Conservation (phyloP, 2,329 filamentous ascomycete species). For the Arthroderma sp. region DNA sequence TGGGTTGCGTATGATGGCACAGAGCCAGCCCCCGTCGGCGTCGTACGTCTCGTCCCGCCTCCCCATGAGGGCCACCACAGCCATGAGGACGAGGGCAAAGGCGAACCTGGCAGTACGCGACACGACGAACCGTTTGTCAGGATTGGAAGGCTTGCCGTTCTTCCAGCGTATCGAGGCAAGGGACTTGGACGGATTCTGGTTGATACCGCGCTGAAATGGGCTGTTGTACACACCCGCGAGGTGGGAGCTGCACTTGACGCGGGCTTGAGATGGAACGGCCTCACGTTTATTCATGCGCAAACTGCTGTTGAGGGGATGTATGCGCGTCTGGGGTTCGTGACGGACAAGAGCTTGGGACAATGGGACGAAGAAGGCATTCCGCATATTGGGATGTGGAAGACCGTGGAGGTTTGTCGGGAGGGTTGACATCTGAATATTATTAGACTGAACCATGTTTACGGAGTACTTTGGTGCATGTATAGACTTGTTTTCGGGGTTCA, state of each 20-base stretch:
- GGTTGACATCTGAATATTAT: too few species aligned
- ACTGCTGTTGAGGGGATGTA: conserved; percentile 53
- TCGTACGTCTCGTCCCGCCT: conserved; percentile 69
- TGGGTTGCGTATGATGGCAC: conserved; percentile 64
- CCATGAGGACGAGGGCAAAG: background rate
- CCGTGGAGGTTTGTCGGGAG: conserved; percentile 21
- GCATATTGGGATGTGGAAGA: conserved; percentile 73
- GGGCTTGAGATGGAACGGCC: conserved; percentile 51
- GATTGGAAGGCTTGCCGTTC: background rate
- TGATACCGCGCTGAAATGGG: conserved; percentile 56
- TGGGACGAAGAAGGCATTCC: conserved; percentile 79
- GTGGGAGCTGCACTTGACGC: conserved; percentile 18
- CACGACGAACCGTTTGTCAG: background rate
- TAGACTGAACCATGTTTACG: background rate
- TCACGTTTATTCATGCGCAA: conserved; percentile 73
- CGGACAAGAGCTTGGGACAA: conserved; percentile 59
- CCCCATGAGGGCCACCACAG: conserved; percentile 31
- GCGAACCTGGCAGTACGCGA: background rate
- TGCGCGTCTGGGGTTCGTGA: conserved; percentile 57
- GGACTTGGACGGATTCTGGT: conserved; percentile 50
- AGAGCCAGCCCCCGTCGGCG: conserved; percentile 52
- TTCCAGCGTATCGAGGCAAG: background rate
- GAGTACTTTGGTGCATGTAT: too few species aligned
- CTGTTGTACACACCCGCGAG: conserved; percentile 43
- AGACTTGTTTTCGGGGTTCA: too few species aligned